phyloP scores from a whole-genome alignment of 495 filamentous ascomycete genomes.

The Achaetomiella virescens region DNA sequence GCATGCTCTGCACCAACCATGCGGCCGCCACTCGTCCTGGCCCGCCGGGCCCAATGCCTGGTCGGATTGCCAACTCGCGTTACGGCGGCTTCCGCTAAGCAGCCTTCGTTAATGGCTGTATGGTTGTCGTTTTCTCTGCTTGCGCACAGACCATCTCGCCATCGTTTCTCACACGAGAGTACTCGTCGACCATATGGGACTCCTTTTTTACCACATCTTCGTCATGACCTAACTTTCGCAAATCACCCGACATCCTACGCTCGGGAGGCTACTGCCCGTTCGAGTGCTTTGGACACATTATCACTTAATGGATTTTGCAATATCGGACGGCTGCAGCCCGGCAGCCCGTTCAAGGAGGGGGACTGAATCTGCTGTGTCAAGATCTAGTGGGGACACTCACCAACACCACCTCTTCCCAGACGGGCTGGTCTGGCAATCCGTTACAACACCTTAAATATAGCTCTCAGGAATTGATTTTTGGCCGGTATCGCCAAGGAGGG shows the following conservation, averaged over 20 bases:
- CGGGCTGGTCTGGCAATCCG: slow-evolving; percentile 13
- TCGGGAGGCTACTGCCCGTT: slow-evolving; percentile 46
- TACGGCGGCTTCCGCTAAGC: slow-evolving; percentile 43
- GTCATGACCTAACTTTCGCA: slow-evolving; percentile 44
- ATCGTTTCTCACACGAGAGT: slow-evolving; percentile 28
- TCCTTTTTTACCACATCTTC: slow-evolving; percentile 46
- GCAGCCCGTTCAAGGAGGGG: slow-evolving; percentile 19
- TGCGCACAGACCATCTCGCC: slow-evolving; percentile 24
- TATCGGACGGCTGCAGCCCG: slow-evolving; percentile 29
- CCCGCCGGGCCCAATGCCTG: slow-evolving; percentile 60
- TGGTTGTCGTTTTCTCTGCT: slow-evolving; percentile 19
- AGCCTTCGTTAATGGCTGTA: background rate
- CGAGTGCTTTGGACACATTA: slow-evolving; percentile 55
- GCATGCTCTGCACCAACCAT: slow-evolving; percentile 97
- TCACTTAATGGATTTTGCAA: slow-evolving; percentile 52
- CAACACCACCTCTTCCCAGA: slow-evolving; percentile 16
- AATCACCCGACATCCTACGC: slow-evolving; percentile 55
- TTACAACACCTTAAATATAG: slow-evolving; percentile 21
- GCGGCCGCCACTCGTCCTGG: slow-evolving; percentile 78
- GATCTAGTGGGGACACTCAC: slow-evolving; percentile 28
- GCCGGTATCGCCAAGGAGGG: slow-evolving; percentile 6
- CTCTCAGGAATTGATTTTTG: slow-evolving; percentile 25
- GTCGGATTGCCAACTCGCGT: slow-evolving; percentile 50
- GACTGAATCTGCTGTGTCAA: slow-evolving; percentile 23
- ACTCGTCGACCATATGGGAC: slow-evolving; percentile 30